A percentile compares a stretch with the other conserved stretches of the same genome.
Evolutionary conservation across 2,329 filamentous ascomycete species (phyloP).

Genomic region (Fusarium sp.): DNA sequence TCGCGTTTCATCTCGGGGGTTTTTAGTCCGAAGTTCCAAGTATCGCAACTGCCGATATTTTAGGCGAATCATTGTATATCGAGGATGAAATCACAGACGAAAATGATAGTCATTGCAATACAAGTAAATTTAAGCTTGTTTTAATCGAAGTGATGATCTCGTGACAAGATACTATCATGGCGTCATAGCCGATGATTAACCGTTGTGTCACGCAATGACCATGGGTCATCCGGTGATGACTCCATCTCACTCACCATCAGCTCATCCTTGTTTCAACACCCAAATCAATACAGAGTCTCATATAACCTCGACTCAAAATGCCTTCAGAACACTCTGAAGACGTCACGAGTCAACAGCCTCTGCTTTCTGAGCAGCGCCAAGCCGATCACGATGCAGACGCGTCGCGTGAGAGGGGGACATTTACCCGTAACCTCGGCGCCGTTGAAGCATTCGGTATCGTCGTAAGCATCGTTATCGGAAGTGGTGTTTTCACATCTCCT

Average conservation of each 20-base stretch:
- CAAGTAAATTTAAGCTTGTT: background rate
- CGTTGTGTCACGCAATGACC: conserved; percentile 17
- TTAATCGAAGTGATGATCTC: background rate
- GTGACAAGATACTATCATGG: background rate
- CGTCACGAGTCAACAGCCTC: conserved; percentile 21
- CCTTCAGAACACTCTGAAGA: conserved; percentile 16
- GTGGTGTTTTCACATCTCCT: conserved; percentile 73
- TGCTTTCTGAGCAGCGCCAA: conserved; percentile 22
- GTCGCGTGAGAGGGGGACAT: conserved; percentile 40
- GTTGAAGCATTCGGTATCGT: conserved; percentile 68
- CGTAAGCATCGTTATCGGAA: conserved; percentile 72
- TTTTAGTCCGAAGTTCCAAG: background rate
- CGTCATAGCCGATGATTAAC: conserved; percentile 39
- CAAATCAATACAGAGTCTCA: background rate
- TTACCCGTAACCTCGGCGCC: conserved; percentile 58
- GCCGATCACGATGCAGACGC: conserved; percentile 4
- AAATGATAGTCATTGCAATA: background rate
- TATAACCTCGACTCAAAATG: conserved; percentile 8
- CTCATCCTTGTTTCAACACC: background rate
- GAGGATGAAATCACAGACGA: rapidly evolving
- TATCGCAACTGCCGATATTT: rapidly evolving
- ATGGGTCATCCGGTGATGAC: conserved; percentile 2
- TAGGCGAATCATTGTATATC: no score
- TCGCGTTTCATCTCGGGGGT: conserved; percentile 3
- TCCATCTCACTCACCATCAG: background rate